phyloP scores from a whole-genome alignment of 352 stramenopile genomes.

The Globisporangium rhizosaccharum region DNA sequence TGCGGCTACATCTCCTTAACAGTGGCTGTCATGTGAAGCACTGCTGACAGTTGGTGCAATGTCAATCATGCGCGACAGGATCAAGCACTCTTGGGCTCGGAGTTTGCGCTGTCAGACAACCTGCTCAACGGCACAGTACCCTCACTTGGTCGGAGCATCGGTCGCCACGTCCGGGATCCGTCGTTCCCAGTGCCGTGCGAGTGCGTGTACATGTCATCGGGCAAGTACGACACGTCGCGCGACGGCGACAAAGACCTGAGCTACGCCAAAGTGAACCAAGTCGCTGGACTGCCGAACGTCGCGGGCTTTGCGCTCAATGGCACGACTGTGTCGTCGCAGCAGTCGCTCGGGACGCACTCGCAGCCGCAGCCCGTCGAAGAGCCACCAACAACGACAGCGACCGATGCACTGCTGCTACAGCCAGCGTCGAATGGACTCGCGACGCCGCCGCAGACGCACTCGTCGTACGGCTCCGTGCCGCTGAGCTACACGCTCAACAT shows the following conservation, averaged over 20 bases:
- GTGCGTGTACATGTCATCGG: constrained; percentile 9
- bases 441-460: constrained; percentile 9
- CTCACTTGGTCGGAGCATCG: constrained; percentile 17
- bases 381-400: background rate
- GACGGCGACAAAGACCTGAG: constrained; percentile 14
- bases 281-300: constrained; percentile 9
- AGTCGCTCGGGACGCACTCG: background rate
- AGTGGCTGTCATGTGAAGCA: no score
- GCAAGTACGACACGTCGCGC: constrained; percentile 10
- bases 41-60: no score
- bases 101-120: constrained; percentile 11
- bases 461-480: constrained; percentile 13
- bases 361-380: constrained; percentile 4
- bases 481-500: constrained; percentile 15
- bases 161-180: constrained; percentile 13
- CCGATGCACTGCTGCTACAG: background rate
- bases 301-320: constrained; percentile 10
- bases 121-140: constrained; percentile 5
- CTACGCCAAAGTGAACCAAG: constrained; percentile 17
- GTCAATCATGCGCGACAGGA: constrained; percentile 1
- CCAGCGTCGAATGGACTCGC: background rate
- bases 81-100: constrained; percentile 13
- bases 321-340: constrained; percentile 7
- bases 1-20: background rate
- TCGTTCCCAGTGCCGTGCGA: constrained; percentile 15